Conservation (phyloP, 352 stramenopile genomes). For the Lagenidium sp. region DNA sequence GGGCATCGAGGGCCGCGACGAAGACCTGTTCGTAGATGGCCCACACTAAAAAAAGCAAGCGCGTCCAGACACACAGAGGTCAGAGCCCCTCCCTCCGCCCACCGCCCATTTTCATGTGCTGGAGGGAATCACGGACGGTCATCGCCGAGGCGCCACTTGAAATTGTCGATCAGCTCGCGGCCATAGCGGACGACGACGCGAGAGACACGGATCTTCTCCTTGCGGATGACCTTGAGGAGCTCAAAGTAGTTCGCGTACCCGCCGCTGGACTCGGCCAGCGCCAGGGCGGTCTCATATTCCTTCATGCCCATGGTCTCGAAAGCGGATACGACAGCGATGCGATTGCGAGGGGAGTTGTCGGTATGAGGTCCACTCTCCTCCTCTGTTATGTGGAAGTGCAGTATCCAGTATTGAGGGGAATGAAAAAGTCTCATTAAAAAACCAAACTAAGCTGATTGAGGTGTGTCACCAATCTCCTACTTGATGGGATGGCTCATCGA, state of each 20-base stretch:
- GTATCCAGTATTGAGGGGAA: too few species aligned
- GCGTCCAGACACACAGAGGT: not conserved
- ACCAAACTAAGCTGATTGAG: too few species aligned
- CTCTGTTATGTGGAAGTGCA: conserved; percentile 7
- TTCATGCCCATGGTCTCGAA: conserved; percentile 16
- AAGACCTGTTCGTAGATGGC: conserved; percentile 31
- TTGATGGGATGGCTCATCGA: conserved; percentile 2
- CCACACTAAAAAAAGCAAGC: conserved; percentile 24
- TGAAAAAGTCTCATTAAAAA: conserved; percentile 33
- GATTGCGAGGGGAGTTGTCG: not conserved
- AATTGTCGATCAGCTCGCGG: conserved; percentile 21
- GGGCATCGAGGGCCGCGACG: conserved; percentile 24
- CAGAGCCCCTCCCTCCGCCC: not conserved
- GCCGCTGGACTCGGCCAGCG: conserved; percentile 14
- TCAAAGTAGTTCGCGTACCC: conserved; percentile 19
- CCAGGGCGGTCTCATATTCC: conserved; percentile 22
- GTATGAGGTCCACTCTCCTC: not conserved
- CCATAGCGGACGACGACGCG: conserved; percentile 21
- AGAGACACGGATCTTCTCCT: conserved; percentile 26
- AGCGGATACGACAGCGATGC: too few species aligned
- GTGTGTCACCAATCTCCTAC: too few species aligned
- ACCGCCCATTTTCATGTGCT: too few species aligned
- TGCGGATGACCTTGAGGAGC: conserved; percentile 23
- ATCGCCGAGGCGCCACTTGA: conserved; percentile 23
- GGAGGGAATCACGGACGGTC: conserved; percentile 13